These are phyloP conservation scores for Incumbomyces lentus DNA, from an alignment of 2,329 filamentous ascomycete species.

Conservation along the genomic window DNA sequence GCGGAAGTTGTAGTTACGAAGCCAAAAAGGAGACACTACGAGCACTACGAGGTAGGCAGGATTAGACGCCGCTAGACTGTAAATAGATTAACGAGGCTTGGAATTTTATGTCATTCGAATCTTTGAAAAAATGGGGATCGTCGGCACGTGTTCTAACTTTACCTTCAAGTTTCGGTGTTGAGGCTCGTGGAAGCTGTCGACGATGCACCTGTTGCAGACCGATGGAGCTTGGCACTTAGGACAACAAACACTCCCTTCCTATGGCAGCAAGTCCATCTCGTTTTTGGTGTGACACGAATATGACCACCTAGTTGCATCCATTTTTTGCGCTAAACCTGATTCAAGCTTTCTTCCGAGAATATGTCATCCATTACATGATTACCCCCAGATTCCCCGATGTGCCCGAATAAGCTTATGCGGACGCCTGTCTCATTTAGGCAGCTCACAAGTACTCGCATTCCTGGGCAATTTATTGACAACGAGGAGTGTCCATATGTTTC, in stretches of 20 bases:
- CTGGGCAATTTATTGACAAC: no score
- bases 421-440: no score
- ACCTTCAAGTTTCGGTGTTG: neutral
- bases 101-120: neutral
- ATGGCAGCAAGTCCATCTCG: neutral
- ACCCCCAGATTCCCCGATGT: no score
- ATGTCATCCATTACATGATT: constrained; percentile 6
- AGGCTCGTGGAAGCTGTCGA: neutral
- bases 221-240: neutral
- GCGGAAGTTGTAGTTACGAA: no score
- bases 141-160: no score
- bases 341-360: constrained; percentile 2
- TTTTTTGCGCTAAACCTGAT: neutral
- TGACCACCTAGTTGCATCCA: neutral
- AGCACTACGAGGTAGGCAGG: neutral
- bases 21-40: neutral
- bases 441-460: no score
- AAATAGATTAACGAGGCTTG: neutral
- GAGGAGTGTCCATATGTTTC: no score
- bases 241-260: neutral
- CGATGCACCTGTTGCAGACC: neutral
- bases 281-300: no score
- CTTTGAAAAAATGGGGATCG: no score
- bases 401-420: no score
- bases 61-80: neutral